Evolutionary conservation across 202 grass and related monocot genomes (phyloP).

Genomic region (Zizania palustris): DNA sequence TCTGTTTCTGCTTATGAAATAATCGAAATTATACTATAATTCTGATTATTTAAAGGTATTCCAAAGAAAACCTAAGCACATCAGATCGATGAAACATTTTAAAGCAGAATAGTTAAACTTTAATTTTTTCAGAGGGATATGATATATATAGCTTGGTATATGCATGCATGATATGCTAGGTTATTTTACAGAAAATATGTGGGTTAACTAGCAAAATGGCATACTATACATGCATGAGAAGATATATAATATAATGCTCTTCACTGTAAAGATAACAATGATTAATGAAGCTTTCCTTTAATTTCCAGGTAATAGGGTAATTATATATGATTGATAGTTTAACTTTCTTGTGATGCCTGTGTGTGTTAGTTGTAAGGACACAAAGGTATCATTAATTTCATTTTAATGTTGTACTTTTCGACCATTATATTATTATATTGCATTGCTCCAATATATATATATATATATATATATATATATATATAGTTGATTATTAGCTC

Average conservation of each 20-base stretch:
- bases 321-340: not conserved
- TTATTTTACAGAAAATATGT: constrained; percentile 9
- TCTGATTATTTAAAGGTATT: too few relatives aligned
- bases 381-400: constrained; percentile 16
- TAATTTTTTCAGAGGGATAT: not conserved
- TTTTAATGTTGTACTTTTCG: constrained; percentile 7
- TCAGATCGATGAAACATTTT: not conserved
- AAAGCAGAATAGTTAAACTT: not conserved
- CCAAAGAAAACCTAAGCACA: too few relatives aligned
- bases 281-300: constrained; percentile 31
- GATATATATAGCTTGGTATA: not conserved
- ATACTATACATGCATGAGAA: constrained; percentile 13
- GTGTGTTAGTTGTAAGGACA: constrained; percentile 31
- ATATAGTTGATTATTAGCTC: too few relatives aligned
- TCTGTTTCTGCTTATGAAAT: too few relatives aligned
- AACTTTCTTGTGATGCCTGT: constrained; percentile 18
- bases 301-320: not conserved
- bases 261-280: constrained; percentile 44
- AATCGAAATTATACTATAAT: too few relatives aligned
- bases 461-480: too few relatives aligned
- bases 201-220: constrained; percentile 18
- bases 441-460: not conserved
- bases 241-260: not conserved
- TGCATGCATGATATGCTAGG: too few relatives aligned
- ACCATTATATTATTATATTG: not conserved